Evolutionary conservation across 306 rosid species (phyloP).

Genomic region (Geum urbanum): DNA sequence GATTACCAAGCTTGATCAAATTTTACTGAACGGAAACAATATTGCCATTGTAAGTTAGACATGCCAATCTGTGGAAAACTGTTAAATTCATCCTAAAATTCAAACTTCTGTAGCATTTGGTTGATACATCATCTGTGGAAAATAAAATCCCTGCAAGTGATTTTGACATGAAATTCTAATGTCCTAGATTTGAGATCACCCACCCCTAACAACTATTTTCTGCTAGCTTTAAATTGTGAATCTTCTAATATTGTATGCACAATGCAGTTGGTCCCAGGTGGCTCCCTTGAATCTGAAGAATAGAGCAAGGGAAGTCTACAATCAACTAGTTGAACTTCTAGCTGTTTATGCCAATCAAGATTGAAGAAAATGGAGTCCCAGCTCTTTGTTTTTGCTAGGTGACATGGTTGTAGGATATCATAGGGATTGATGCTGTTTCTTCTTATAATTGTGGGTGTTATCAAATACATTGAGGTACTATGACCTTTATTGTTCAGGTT

Average conservation of each 20-base stretch:
- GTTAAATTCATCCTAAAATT: not conserved
- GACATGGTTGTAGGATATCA: slow-evolving; percentile 28
- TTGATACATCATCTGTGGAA: not conserved
- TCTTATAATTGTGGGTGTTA: not conserved
- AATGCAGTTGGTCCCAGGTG: slow-evolving; percentile 84
- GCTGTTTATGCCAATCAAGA: slow-evolving; percentile 14
- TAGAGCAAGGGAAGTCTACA: slow-evolving; percentile 6
- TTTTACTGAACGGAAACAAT: slow-evolving; percentile 92
- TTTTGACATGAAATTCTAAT: not conserved
- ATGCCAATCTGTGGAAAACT: not conserved
- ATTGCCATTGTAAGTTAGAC: slow-evolving; percentile 89
- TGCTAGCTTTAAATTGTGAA: not conserved
- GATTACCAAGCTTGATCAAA: slow-evolving; percentile 96
- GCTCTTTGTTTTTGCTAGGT: slow-evolving; percentile 20
- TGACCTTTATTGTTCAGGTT: not conserved
- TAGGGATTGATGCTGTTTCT: not conserved
- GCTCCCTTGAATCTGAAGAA: slow-evolving; percentile 80
- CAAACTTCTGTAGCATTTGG: not conserved
- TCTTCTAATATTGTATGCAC: slow-evolving; percentile 2
- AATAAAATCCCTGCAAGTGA: not conserved
- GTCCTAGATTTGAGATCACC: not conserved
- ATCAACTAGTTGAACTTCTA: slow-evolving; percentile 12
- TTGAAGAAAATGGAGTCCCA: not conserved
- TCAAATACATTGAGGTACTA: not conserved
- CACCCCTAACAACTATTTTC: not conserved